Base-by-base conservation (phyloP, 371 early-diverging fungal genomes). In the Syncephalastrum contaminatum region DNA sequence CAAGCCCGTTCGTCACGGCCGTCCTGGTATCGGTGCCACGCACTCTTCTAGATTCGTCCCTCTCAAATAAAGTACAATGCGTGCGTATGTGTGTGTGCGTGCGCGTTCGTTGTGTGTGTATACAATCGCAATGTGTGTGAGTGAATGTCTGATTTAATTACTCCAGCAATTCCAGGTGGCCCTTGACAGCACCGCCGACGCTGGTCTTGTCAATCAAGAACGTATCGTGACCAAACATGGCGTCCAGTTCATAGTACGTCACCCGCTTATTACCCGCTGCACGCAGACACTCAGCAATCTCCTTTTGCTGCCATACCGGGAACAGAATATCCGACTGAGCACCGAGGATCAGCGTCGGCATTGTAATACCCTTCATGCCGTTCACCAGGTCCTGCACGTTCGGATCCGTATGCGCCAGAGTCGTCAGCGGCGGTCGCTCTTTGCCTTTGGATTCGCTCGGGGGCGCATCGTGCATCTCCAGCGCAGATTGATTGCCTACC, bases 11-110 rank as follows among this genome's bases (percentile, higher is more conserved):
- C 90, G 88, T 80, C 99, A 98, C 89, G 98, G 98, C 84, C 92
- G 94, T 70, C 97, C 99, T 54, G 98, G 87, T 90, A 92, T 97
- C 68, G 98, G 97, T 87, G 97, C 96, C 71, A 94, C 97, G 72
- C 88, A 92, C 84, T 87, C 88, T 54, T 90, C 91, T 54, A 88
- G 92, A 72, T 94, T 93, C 77, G 85, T 87, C 67, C 87, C 87
- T 53, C 84, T 86, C 69, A 86, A 86, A 71, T 87, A 86, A 78
- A 66, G 8, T 43, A 60, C 13, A 53, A 21, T 12, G 45, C 25
- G 25, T 25, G n/a, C 43, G 10, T 16, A 0, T 44, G 36, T 30
- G 10, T 10, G 36, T 30, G 36, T 30, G 36, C 10, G 36, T 2
- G 12, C 10, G 36, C 36, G 36, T 30, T 30, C 36, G 36, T 30